These are phyloP conservation scores for Penicillium nordicum DNA, from an alignment of 2,329 filamentous ascomycete genomes.

Conservation along the genomic window DNA sequence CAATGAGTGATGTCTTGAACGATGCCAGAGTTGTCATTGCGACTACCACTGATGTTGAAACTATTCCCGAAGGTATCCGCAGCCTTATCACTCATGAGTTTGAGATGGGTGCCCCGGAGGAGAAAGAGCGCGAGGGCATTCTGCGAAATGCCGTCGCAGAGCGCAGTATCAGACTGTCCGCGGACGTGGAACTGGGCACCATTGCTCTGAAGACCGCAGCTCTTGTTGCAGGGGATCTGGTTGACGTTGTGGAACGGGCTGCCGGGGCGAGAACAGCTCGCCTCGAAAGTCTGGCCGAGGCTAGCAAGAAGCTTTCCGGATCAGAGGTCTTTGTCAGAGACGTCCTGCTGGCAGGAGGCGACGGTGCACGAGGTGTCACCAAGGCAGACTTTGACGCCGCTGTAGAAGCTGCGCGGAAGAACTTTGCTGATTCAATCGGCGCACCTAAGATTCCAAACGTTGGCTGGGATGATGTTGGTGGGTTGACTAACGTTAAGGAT, in stretches of 20 bases:
- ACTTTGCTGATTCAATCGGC: slow-evolving; percentile 95
- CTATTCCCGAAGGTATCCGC: slow-evolving; percentile 84
- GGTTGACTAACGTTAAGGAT: slow-evolving; percentile 89
- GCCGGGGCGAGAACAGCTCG: slow-evolving; percentile 71
- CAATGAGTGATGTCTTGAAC: slow-evolving; percentile 78
- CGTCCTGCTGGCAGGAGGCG: slow-evolving; percentile 82
- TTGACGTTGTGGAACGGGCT: slow-evolving; percentile 91
- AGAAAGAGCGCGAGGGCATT: slow-evolving; percentile 86
- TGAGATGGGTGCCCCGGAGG: slow-evolving; percentile 88
- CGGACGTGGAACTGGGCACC: slow-evolving; percentile 76
- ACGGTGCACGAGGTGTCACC: slow-evolving; percentile 72
- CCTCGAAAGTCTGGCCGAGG: slow-evolving; percentile 65
- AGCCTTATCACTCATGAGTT: slow-evolving; percentile 94
- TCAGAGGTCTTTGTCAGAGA: slow-evolving; percentile 66
- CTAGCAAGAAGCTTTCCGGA: slow-evolving; percentile 28
- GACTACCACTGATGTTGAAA: slow-evolving; percentile 92
- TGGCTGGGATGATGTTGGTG: slow-evolving; percentile 92
- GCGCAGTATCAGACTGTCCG: slow-evolving; percentile 70
- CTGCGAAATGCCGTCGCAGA: slow-evolving; percentile 74
- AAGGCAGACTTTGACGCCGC: slow-evolving; percentile 86
- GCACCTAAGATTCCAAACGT: slow-evolving; percentile 98
- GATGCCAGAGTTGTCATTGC: slow-evolving; percentile 81
- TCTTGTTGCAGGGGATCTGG: slow-evolving; percentile 86
- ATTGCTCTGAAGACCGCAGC: slow-evolving; percentile 95
- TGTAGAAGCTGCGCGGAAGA: slow-evolving; percentile 92